These are phyloP conservation scores for Laburnicola sp. DNA, from an alignment of 2,329 filamentous ascomycete genomes.

Conservation along the genomic window DNA sequence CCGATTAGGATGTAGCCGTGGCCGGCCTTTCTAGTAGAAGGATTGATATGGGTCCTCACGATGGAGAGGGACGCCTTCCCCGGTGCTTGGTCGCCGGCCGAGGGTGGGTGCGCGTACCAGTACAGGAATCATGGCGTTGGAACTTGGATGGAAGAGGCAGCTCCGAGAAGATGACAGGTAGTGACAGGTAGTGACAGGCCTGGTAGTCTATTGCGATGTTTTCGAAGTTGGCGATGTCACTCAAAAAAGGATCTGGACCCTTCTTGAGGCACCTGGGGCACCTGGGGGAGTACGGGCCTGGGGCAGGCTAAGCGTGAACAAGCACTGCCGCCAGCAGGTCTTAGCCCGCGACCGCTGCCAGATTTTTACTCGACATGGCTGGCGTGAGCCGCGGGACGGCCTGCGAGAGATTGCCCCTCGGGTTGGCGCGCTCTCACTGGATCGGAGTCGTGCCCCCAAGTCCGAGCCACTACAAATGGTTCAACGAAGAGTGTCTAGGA, in stretches of 20 bases:
- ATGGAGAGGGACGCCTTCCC: conserved; percentile 15
- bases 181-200: background rate
- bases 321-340: conserved; percentile 25
- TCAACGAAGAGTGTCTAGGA: conserved; percentile 14
- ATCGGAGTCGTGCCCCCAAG: conserved; percentile 5
- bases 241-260: conserved; percentile 20
- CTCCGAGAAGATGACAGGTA: background rate
- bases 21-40: conserved; percentile 41
- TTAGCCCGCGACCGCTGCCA: conserved; percentile 27
- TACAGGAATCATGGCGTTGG: background rate
- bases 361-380: conserved; percentile 25
- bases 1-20: conserved; percentile 30
- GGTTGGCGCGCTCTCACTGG: conserved; percentile 18
- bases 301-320: conserved; percentile 34
- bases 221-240: conserved; percentile 14
- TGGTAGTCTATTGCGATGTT: background rate
- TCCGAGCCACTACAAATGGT: conserved; percentile 13
- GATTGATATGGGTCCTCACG: conserved; percentile 22
- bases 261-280: conserved; percentile 37
- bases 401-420: conserved; percentile 23
- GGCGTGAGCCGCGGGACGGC: conserved; percentile 26
- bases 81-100: conserved; percentile 6
- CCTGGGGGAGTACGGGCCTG: conserved; percentile 28
- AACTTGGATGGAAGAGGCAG: background rate
- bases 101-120: background rate